A percentile compares a stretch with the other conserved stretches of the same genome.
Conservation (phyloP, 495 filamentous ascomycete species). For the Corynascus novoguineensis region DNA sequence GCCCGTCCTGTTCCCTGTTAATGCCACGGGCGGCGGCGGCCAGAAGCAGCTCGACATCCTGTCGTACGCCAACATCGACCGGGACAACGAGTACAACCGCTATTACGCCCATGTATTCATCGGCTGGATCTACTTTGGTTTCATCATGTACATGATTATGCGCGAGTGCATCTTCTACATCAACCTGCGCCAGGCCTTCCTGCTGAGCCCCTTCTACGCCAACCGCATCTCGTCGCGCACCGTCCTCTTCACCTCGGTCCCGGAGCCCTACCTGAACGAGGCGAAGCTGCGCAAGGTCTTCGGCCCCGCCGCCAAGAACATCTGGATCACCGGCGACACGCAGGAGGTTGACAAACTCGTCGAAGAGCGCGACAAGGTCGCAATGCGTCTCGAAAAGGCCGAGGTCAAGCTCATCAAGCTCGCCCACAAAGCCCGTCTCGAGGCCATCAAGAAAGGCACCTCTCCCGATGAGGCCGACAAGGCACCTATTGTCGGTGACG, state of each 20-base stretch:
- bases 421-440: conserved; percentile 72
- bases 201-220: conserved; percentile 80
- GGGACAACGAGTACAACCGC: conserved; percentile 45
- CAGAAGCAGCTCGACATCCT: conserved; percentile 71
- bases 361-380: conserved; percentile 74
- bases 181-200: conserved; percentile 92
- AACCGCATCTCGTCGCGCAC: conserved; percentile 89
- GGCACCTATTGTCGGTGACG: conserved; percentile 43
- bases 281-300: conserved; percentile 73
- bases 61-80: conserved; percentile 65
- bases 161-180: conserved; percentile 91
- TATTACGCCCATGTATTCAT: conserved; percentile 73
- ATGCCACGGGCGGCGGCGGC: conserved; percentile 67
- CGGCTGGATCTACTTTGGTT: conserved; percentile 72
- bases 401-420: conserved; percentile 81
- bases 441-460: conserved; percentile 65
- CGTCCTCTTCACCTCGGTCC: conserved; percentile 86
- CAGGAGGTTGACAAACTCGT: conserved; percentile 79
- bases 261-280: conserved; percentile 65
- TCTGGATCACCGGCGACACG: conserved; percentile 82
- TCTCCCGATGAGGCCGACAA: conserved; percentile 43
- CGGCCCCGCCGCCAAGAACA: conserved; percentile 67
- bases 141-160: conserved; percentile 83
- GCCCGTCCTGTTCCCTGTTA: conserved; percentile 81
- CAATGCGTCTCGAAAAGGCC: conserved; percentile 80